These are phyloP conservation scores for Gossypium schwendimanii DNA, from an alignment of 441 rosid genomes.

Conservation along the genomic window DNA sequence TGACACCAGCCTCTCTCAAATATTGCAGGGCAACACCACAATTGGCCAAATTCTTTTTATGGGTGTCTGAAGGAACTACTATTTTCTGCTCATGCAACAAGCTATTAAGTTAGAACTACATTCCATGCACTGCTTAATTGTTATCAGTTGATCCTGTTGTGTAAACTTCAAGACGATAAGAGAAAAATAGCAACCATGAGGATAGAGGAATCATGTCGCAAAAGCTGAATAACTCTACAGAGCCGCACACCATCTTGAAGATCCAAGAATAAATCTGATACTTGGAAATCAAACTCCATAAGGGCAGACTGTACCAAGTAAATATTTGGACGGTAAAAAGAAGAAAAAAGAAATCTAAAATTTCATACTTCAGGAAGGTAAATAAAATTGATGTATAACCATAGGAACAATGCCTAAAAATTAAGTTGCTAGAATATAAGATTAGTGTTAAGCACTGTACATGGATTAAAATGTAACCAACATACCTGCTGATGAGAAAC, in stretches of 20 bases:
- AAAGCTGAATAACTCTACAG: conserved; percentile 77
- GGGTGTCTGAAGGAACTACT: conserved; percentile 62
- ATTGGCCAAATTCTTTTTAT: conserved; percentile 60
- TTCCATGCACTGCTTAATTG: not conserved
- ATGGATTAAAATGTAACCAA: conserved; percentile 17
- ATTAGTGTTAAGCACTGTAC: not conserved
- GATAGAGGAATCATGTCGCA: conserved; percentile 69
- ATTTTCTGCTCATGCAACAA: conserved; percentile 54
- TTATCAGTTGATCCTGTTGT: not conserved
- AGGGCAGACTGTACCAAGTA: conserved; percentile 49
- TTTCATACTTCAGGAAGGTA: not conserved
- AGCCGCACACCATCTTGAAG: conserved; percentile 90
- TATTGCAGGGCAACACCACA: conserved; percentile 64
- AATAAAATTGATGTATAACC: not conserved
- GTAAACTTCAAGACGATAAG: not conserved
- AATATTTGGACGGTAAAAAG: conserved; percentile 6
- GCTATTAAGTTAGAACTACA: conserved; percentile 6
- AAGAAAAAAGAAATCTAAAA: not conserved
- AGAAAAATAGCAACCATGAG: conserved; percentile 46
- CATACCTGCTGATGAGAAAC: conserved; percentile 77
- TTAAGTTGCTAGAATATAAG: not conserved
- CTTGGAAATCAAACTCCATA: conserved; percentile 68
- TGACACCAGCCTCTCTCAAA: conserved; percentile 53
- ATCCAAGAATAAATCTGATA: conserved; percentile 58
- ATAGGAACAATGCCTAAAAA: not conserved